Evolutionary conservation across 768 basidiomycete species (phyloP), one percentile per base, ranked within the genome.

Genomic region (Pluteus cervinus): DNA sequence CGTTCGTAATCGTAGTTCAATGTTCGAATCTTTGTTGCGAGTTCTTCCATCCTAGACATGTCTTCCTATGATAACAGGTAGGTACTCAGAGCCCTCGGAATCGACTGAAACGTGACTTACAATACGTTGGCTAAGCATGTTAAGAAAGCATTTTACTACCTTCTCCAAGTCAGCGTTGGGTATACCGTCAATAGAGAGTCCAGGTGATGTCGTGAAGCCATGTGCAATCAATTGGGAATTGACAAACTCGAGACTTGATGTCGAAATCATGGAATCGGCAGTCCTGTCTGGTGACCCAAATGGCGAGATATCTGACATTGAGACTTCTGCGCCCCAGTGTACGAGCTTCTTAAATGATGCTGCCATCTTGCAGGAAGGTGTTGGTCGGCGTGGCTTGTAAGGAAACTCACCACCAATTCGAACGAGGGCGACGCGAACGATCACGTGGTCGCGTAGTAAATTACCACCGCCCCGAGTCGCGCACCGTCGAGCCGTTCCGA

Each of bases 141-240:
- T 69, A 4, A 89, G 61, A n/a, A 92, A 47, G 56, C 86, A 89
- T 55, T 85, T 88, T 3, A 81, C 71, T 16, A 80, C 59, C 16
- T 61, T 61, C 14, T 82, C 78, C 12, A 70, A 65, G 23, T 82
- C 70, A 3, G 68, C 54, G 33, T 67, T 68, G 0, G 75, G 66
- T 9, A 82, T 57, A 0, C 82, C 81, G 1, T 85, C 83, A 24
- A 91, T 62, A 9, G 66, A 75, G 14, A 91, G 58, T 0, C 88
- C 87, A 0, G 80, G 76, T 1, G 69, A 51, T 7, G 73, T 51
- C 1, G 72, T 60, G 47, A 85, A 91, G 6, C 89, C 89, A 61
- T 91, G 88, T 2, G 88, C 81, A 33, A 86, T 59, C 5, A 92
- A 73, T 47, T 92, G 89, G 14, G 81, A 65, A 52, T 89, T 91